These are phyloP conservation scores for Cutaneotrichosporon dermatis DNA, from an alignment of 1,284 basidiomycete species.

Conservation along the genomic window DNA sequence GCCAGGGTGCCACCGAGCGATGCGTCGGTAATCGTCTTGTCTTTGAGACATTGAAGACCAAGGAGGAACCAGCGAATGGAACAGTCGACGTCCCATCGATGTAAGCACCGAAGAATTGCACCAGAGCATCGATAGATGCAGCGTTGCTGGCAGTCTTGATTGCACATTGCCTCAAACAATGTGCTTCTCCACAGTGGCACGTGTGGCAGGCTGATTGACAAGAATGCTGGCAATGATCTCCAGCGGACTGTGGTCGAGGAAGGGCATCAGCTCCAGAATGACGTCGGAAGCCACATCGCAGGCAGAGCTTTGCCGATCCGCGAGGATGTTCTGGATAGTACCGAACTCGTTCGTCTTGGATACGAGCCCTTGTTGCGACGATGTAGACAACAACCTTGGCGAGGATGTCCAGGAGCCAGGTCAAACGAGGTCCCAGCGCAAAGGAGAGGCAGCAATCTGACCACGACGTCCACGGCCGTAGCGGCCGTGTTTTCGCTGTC, in stretches of 20 bases:
- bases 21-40: slow-evolving; percentile 33
- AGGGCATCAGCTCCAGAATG: slow-evolving; percentile 67
- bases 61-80: slow-evolving; percentile 74
- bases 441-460: slow-evolving; percentile 49
- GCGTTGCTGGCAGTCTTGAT: slow-evolving; percentile 71
- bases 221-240: slow-evolving; percentile 67
- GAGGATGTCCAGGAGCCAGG: slow-evolving; percentile 74
- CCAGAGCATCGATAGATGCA: slow-evolving; percentile 69
- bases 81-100: slow-evolving; percentile 79
- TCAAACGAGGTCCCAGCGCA: slow-evolving; percentile 53
- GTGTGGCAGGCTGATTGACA: slow-evolving; percentile 63
- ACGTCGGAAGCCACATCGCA: slow-evolving; percentile 58
- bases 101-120: slow-evolving; percentile 72
- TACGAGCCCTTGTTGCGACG: slow-evolving; percentile 72
- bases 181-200: slow-evolving; percentile 65
- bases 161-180: slow-evolving; percentile 68
- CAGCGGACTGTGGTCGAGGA: slow-evolving; percentile 77
- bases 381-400: slow-evolving; percentile 73
- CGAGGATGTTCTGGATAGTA: slow-evolving; percentile 58
- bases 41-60: slow-evolving; percentile 46
- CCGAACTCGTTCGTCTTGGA: slow-evolving; percentile 72
- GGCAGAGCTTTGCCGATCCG: slow-evolving; percentile 62
- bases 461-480: slow-evolving; percentile 51
- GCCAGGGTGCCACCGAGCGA: slow-evolving; percentile 46
- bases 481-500: slow-evolving; percentile 56